Base-by-base conservation (phyloP, 345 rosid species). In the Citrus inodora region DNA sequence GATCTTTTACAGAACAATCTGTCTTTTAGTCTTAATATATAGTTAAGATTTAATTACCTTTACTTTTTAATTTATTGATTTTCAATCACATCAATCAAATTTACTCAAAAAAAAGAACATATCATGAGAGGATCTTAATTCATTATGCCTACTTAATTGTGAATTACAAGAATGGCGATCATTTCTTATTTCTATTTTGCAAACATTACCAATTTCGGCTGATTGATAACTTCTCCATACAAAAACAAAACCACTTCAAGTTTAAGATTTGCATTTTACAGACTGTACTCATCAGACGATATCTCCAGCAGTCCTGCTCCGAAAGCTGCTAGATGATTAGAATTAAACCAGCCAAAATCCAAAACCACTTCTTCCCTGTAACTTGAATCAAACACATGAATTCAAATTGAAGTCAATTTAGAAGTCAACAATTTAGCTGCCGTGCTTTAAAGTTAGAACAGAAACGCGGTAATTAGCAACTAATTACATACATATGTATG, bases 341-440 rank as follows among this genome's bases (percentile, higher is more conserved):
- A 9, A 48, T n/a, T 33, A 76, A 58, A 28, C 58, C 77, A 58
- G 37, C 71, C 65, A 74, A 73, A 56, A 76, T 27, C 19, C 77
- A 80, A 67, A 73, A 6, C 85, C 77, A 64, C 6, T 70, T 64
- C 80, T 76, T 79, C 83, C 84, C 87, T 83, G 81, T 67, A 64
- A 80, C 33, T 56, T 56, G 73, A 79, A 32, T 38, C 35, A 46
- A 32, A 24, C 72, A 25, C 9, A 17, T 17, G 4, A 2, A 48
- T 58, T 64, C 53, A 6, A 25, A 67, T 30, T 30, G 32, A 66
- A 28, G 2, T 38, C 13, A 17, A 42, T 60, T 40, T 48, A 22
- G 2, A 3, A 21, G 7, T 33, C 35, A 37, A 38, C 56, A 53
- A 53, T 53, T 53, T 53, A 53, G 51, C 17, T 13, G 51, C 51